These are phyloP conservation scores for Daedaleopsis sinensis DNA, from an alignment of 768 basidiomycete genomes.

Conservation along the genomic window DNA sequence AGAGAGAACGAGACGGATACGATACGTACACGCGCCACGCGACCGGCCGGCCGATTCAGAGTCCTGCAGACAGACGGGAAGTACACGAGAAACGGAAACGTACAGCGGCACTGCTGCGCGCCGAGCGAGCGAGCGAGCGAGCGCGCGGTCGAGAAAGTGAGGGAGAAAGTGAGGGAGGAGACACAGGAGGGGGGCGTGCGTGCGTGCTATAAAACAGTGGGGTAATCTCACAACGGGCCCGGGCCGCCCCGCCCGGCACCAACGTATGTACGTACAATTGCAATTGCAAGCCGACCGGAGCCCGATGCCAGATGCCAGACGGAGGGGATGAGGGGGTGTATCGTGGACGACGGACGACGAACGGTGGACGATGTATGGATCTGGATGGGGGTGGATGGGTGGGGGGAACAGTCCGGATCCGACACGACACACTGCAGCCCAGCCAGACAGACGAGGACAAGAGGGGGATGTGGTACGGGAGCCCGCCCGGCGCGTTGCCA, in stretches of 20 bases:
- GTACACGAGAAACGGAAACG: too few species aligned
- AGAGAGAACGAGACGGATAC: too few species aligned
- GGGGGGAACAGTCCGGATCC: not conserved
- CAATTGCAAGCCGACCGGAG: not conserved
- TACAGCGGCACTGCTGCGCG: too few species aligned
- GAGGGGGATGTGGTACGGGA: too few species aligned
- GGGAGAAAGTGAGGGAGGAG: too few species aligned
- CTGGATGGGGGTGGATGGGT: not conserved
- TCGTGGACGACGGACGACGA: too few species aligned
- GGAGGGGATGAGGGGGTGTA: not conserved
- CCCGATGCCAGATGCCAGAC: not conserved
- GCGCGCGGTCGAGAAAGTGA: too few species aligned
- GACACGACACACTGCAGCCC: not conserved
- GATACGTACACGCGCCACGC: too few species aligned
- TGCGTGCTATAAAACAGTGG: constrained; percentile 17
- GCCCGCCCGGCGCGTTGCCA: too few species aligned
- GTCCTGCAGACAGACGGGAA: too few species aligned
- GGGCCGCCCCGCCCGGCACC: constrained; percentile 6
- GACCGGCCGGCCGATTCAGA: too few species aligned
- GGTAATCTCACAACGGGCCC: constrained; percentile 16
- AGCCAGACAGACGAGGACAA: not conserved
- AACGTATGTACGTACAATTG: constrained; percentile 13
- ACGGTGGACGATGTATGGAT: not conserved
- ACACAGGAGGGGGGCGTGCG: not conserved
- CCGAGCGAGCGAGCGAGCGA: not conserved